Percentiles rank a stretch among this genome's conserved stretches.
phyloP scores from a whole-genome alignment of 2,329 filamentous ascomycete species.

The Fusarium siculi region DNA sequence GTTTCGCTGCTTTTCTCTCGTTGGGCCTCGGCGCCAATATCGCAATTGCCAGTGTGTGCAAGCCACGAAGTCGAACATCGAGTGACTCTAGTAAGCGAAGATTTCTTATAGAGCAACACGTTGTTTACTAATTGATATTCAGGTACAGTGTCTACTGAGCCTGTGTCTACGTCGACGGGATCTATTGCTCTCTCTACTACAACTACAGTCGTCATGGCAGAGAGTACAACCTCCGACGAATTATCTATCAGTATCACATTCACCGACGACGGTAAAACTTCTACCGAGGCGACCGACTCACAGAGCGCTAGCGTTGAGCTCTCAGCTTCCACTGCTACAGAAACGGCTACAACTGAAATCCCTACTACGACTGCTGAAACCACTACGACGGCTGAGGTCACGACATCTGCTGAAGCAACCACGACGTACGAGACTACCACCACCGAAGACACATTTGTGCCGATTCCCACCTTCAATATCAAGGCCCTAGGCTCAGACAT shows the following conservation, averaged over 20 bases:
- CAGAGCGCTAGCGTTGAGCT: background rate
- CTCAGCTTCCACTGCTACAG: background rate
- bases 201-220: background rate
- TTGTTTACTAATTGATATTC: fast-evolving
- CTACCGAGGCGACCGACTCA: background rate
- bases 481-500: background rate
- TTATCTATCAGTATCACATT: background rate
- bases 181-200: background rate
- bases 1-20: background rate
- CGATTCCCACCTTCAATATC: background rate
- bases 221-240: background rate
- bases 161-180: fast-evolving
- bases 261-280: background rate
- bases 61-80: background rate
- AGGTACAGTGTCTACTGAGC: fast-evolving
- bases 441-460: background rate
- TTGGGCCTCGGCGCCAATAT: background rate
- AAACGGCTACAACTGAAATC: background rate
- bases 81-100: background rate
- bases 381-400: background rate
- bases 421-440: background rate
- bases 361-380: background rate
- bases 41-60: background rate
- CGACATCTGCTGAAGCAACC: background rate
- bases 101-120: fast-evolving